Conservation (phyloP, 179 eudicot species). For the Beta corolliflora region DNA sequence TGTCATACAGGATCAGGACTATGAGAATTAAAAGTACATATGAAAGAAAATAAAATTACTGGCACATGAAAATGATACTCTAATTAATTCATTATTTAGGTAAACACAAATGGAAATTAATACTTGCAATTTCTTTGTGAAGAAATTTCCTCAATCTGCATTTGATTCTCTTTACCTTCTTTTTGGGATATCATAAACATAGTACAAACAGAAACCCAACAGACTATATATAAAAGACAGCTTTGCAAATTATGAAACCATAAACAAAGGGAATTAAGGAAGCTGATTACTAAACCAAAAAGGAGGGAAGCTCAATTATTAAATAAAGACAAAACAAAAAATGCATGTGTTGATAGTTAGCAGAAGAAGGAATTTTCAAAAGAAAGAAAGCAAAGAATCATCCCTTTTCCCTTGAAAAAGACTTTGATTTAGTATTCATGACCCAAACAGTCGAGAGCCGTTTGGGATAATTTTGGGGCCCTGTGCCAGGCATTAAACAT, state of each 20-base stretch:
- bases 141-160: no score
- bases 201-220: constrained; percentile 3
- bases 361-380: constrained; percentile 1
- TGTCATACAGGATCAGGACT: no score
- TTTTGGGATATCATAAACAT: not conserved
- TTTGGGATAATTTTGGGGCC: no score
- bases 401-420: constrained; percentile 16
- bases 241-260: constrained; percentile 13
- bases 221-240: constrained; percentile 8
- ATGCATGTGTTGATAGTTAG: not conserved
- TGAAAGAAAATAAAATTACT: no score
- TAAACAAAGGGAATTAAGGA: constrained; percentile 25
- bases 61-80: no score
- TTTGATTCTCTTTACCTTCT: no score
- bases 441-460: no score
- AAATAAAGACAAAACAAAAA: not conserved
- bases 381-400: constrained; percentile 31
- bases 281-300: constrained; percentile 43
- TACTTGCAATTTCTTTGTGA: no score
- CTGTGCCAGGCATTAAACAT: no score
- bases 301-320: constrained; percentile 28
- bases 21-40: no score
- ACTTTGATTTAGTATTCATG: constrained; percentile 4
- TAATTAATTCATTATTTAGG: no score
- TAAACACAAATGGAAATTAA: no score